Conservation (phyloP, 2,329 filamentous ascomycete genomes). For the Ophioceras dolichostomum region DNA sequence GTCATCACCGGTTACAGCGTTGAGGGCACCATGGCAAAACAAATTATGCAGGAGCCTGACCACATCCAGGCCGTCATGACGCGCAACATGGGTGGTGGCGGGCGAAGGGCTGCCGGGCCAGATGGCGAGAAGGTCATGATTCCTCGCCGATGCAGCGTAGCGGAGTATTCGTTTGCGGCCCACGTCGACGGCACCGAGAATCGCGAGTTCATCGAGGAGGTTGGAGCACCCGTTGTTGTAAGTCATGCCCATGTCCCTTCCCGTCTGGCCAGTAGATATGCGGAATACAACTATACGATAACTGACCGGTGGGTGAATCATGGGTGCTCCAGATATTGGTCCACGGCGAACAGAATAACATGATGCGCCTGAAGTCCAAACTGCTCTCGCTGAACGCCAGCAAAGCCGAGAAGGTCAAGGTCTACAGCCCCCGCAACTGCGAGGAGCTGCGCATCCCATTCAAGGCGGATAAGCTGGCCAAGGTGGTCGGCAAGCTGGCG, state of each 20-base stretch:
- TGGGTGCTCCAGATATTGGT: conserved; percentile 63
- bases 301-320: too few relatives aligned
- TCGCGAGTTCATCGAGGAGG: conserved; percentile 90
- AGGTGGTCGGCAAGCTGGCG: conserved; percentile 89
- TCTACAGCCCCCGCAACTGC: conserved; percentile 88
- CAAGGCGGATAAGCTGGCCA: conserved; percentile 87
- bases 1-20: conserved; percentile 98
- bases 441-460: conserved; percentile 93
- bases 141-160: conserved; percentile 79
- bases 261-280: too few relatives aligned
- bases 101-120: conserved; percentile 46
- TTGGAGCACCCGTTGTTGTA: conserved; percentile 84
- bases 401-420: conserved; percentile 72
- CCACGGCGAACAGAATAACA: conserved; percentile 94
- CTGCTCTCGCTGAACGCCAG: conserved; percentile 81
- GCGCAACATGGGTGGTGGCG: conserved; percentile 48
- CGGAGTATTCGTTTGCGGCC: conserved; percentile 90
- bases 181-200: conserved; percentile 96
- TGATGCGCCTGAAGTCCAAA: conserved; percentile 94
- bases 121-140: conserved; percentile 87
- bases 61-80: conserved; percentile 92
- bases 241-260: too few relatives aligned
- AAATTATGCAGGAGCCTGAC: conserved; percentile 89
- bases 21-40: conserved; percentile 95
- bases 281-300: too few relatives aligned